A percentile compares a stretch with the other conserved stretches of the same genome.
These are phyloP conservation scores for Aspergillus latus DNA, from an alignment of 2,329 filamentous ascomycete genomes.

Conservation along the genomic window DNA sequence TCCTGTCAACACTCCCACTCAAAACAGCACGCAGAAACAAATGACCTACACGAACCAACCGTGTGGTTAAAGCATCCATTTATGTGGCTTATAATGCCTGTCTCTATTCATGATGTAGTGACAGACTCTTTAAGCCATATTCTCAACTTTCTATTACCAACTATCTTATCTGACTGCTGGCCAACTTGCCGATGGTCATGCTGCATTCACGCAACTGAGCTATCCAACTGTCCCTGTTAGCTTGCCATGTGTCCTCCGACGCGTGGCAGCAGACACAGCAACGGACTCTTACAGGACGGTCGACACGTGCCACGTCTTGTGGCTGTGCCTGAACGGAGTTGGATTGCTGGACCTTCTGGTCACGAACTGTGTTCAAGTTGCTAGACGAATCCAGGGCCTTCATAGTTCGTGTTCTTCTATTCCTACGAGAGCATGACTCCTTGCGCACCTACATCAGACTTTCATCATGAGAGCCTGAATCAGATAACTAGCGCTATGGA, in stretches of 20 bases:
- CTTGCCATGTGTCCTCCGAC: constrained; percentile 7
- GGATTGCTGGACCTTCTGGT: constrained; percentile 29
- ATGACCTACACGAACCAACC: too few relatives aligned
- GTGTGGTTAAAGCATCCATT: too few relatives aligned
- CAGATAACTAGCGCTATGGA: background rate
- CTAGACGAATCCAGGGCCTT: constrained; percentile 45
- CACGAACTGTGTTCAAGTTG: constrained; percentile 29
- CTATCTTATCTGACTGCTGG: too few relatives aligned
- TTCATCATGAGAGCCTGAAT: background rate
- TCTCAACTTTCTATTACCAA: background rate
- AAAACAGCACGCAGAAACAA: too few relatives aligned
- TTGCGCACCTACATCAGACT: constrained; percentile 43
- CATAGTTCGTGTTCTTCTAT: constrained; percentile 47
- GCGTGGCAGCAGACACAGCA: constrained; percentile 12
- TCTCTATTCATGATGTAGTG: constrained; percentile 1
- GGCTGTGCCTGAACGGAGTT: constrained; percentile 44
- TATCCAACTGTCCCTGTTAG: constrained; percentile 38
- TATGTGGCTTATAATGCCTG: background rate
- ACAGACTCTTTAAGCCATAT: background rate
- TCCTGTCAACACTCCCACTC: too few relatives aligned
- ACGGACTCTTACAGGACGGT: constrained; percentile 41
- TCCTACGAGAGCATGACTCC: constrained; percentile 48
- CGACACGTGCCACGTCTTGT: constrained; percentile 43
- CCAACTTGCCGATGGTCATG: too few relatives aligned
- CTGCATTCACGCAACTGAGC: constrained; percentile 28